These are phyloP conservation scores for Beauveria rudraprayagi DNA, from an alignment of 2,329 filamentous ascomycete species.

Conservation along the genomic window DNA sequence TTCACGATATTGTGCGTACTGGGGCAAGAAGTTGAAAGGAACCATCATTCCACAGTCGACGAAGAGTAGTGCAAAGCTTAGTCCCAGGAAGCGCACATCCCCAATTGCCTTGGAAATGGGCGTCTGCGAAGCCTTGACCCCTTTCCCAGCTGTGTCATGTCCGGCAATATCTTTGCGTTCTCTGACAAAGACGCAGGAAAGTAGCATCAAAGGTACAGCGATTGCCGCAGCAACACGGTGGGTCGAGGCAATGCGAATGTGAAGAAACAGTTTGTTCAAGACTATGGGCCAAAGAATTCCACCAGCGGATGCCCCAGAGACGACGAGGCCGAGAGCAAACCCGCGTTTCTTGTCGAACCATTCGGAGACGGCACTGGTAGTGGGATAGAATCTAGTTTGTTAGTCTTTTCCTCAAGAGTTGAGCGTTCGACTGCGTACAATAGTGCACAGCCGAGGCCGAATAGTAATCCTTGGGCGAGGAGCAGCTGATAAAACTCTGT, in stretches of 20 bases:
- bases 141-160: constrained; percentile 13
- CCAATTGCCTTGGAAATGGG: constrained; percentile 21
- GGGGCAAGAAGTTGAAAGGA: constrained; percentile 29
- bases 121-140: constrained; percentile 10
- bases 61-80: constrained; percentile 19
- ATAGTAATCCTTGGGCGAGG: constrained; percentile 31
- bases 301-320: constrained; percentile 24
- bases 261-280: constrained; percentile 15
- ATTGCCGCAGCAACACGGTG: constrained; percentile 18
- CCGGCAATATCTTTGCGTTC: constrained; percentile 16
- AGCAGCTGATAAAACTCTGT: constrained; percentile 30
- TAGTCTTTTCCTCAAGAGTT: not conserved
- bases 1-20: constrained; percentile 40
- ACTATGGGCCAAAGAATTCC: constrained; percentile 24
- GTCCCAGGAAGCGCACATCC: constrained; percentile 17
- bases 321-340: constrained; percentile 24
- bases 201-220: constrained; percentile 19
- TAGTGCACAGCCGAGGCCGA: constrained; percentile 32
- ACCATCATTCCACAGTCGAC: constrained; percentile 23
- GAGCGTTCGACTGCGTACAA: constrained; percentile 18
- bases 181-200: constrained; percentile 22
- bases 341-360: constrained; percentile 25
- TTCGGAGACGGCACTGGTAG: constrained; percentile 21
- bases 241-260: constrained; percentile 12
- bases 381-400: constrained; percentile 23